phyloP scores from a whole-genome alignment of 2,329 filamentous ascomycete species.

The Diaporthe caulivora region DNA sequence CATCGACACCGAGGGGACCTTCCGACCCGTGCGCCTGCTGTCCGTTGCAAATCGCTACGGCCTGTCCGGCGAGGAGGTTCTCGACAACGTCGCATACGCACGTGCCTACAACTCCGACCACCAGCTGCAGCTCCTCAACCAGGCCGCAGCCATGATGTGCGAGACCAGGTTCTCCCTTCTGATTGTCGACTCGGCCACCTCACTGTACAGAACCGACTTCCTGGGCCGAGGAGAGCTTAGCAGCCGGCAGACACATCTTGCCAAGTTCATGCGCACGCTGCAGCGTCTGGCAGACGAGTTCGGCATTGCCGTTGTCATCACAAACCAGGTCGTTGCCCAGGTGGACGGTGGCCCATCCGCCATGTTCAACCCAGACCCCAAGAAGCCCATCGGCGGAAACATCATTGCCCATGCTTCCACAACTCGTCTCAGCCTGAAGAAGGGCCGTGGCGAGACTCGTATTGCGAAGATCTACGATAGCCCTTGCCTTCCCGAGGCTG shows the following conservation, averaged over 20 bases:
- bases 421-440: constrained; percentile 93
- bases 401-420: constrained; percentile 99
- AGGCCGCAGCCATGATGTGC: constrained; percentile 99
- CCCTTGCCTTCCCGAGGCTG: constrained; percentile 94
- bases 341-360: constrained; percentile 95
- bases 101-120: constrained; percentile 99
- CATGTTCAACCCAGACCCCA: constrained; percentile 98
- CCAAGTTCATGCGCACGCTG: constrained; percentile 88
- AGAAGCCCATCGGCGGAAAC: constrained; percentile 98
- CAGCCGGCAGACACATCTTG: constrained; percentile 89
- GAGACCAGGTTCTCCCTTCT: constrained; percentile 97
- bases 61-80: constrained; percentile 93
- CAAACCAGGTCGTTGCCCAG: constrained; percentile 98
- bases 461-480: constrained; percentile 99
- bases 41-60: constrained; percentile 95
- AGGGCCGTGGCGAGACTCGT: constrained; percentile 93
- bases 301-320: constrained; percentile 97
- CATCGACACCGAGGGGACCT: constrained; percentile 98
- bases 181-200: constrained; percentile 95
- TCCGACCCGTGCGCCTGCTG: constrained; percentile 89
- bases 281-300: constrained; percentile 86
- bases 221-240: constrained; percentile 96
- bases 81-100: constrained; percentile 98
- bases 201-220: constrained; percentile 96
- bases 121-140: constrained; percentile 93